Evolutionary conservation across 1,284 basidiomycete genomes (phyloP), one percentile per base, ranked within the genome.

Genomic region (Leccinum fallax): DNA sequence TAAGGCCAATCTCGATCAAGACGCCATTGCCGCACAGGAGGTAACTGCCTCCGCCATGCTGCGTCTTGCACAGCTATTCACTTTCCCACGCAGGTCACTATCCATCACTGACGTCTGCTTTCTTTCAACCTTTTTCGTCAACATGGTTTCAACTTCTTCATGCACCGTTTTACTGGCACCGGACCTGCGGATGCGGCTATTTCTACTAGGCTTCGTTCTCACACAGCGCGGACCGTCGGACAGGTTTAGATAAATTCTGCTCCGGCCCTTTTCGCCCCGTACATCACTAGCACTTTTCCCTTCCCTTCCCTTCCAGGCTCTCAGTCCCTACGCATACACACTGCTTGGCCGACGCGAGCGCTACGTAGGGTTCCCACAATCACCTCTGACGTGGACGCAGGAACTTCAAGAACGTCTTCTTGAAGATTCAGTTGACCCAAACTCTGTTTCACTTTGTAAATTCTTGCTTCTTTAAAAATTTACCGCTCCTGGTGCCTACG

Each of bases 1-100:
- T 74, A 98, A 97, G 77, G 90, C 89, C 57, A 91, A 97, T 80
- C 87, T 97, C 66, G 88, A 93, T 76, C 85, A 90, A 68, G 94
- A 96, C 61, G 89, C 92, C 66, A 83, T 96, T 70, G 86, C 84
- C 46, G 88, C 94, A 4, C 95, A 97, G 78, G 95, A 97, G 86
- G 91, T 91, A 66, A 55, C 80, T 76, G 52, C 8, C 32, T 54
- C 32, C 63, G 60, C 51, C 51, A 70, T 52, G 57, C 26, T 52
- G 19, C 11, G 54, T 38, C 66, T 59, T 62, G 52, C 64, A 53
- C 59, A 28, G 51, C 28, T 38, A 55, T 55, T 69, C 55, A 65
- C 32, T 53, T 56, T 38, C 24, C 52, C 59, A 26, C 55, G 63
- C 69, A 93, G 86, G 95, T 95, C 54, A 94, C 89, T 53, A 94